Base-by-base conservation (phyloP, 179 eudicot species). In the Beta lomatogona region DNA sequence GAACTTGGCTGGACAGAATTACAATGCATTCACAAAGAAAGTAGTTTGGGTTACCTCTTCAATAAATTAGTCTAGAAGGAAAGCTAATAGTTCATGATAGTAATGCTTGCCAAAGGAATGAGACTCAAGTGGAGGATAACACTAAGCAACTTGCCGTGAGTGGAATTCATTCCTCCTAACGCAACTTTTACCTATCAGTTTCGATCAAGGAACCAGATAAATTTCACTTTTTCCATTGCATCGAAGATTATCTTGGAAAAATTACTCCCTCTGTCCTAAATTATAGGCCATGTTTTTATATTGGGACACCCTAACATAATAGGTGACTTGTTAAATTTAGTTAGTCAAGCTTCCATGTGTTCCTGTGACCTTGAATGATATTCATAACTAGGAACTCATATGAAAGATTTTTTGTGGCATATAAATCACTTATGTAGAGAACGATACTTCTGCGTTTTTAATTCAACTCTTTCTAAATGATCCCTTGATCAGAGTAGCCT, bases 61-160 rank as follows among this genome's bases (percentile, higher is more conserved):
- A n/a, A 76, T 22, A 44, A 59, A 45, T 11, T 66, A 50, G 44
- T 48, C 21, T 77, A 9, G 36, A 15, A 21, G 25, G 22, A 18
- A 31, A 44, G 71, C 22, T 48, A 31, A n/a, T 12, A n/a, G 10
- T 64, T 64, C 1, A 61, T 72, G 77, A 21, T 9, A 65, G 65
- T 15, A 1, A 67, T 77, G 54, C 54, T 60, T 60, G 76, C 54
- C 68, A 28, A 76, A 85, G 82, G 80, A 77, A 74, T 61, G 82
- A 79, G 64, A 80, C 92, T 61, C 89, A 92, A 75, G 86, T 92
- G 94, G 91, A 92, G 7, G 90, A 89, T 55, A 65, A 88, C 83
- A 86, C 97, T 50, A 92, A 95, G 95, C 88, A 93, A 89, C 98
- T 91, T 72, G 95, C 94, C 22, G 93, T 93, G 52, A 81, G 81